phyloP scores from a whole-genome alignment of 176 grass and related monocot species.

The Thinopyrum elongatum region DNA sequence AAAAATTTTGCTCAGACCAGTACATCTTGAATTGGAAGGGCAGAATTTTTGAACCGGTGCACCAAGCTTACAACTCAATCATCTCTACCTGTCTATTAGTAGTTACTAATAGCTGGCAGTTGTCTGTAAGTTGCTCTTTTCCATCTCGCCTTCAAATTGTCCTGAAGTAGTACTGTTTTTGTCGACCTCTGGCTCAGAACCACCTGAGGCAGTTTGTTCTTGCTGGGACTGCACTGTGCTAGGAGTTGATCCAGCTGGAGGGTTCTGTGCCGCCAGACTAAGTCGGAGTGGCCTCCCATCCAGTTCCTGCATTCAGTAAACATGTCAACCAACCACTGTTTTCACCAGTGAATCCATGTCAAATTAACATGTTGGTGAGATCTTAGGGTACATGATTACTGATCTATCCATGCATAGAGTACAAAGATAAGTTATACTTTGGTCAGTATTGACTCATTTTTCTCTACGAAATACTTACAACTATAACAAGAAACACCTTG shows the following conservation, averaged over 20 bases:
- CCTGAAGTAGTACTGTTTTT: slow-evolving; percentile 7
- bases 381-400: not conserved
- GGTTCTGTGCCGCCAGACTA: slow-evolving; percentile 50
- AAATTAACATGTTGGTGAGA: not conserved
- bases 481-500: not conserved
- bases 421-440: not conserved
- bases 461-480: not conserved
- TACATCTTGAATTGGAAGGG: slow-evolving; percentile 4
- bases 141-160: slow-evolving; percentile 13
- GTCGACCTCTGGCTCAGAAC: slow-evolving; percentile 2
- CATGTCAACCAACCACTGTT: not conserved
- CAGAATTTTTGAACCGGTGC: not conserved
- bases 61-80: not conserved
- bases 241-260: slow-evolving; percentile 35
- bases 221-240: slow-evolving; percentile 6
- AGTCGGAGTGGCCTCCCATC: slow-evolving; percentile 83
- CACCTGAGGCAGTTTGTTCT: slow-evolving; percentile 30
- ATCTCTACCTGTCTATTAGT: not conserved
- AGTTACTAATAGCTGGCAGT: slow-evolving; percentile 26
- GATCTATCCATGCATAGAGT: not conserved
- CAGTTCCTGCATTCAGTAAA: slow-evolving; percentile 52
- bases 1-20: slow-evolving; percentile 18
- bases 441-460: not conserved
- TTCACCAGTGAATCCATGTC: not conserved
- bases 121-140: slow-evolving; percentile 45